Evolutionary conservation across 306 rosid species (phyloP), one percentile per base, ranked within the genome.

Genomic region (Casuarina cunninghamiana): DNA sequence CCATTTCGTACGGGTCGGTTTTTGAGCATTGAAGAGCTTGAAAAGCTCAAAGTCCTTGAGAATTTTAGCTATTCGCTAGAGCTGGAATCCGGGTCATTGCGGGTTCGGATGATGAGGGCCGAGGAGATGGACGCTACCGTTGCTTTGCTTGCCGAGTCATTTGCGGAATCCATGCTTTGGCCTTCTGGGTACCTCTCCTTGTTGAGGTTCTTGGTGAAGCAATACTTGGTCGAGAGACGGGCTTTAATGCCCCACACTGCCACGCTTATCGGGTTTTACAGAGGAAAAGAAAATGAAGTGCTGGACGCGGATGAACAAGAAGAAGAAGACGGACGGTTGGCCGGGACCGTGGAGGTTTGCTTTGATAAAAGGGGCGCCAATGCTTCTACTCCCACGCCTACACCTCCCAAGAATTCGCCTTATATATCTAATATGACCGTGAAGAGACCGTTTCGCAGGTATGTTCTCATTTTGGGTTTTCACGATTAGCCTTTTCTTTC

Each of bases 261-360:
- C 11, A 95, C 93, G 4, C 90, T 95, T 65, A 76, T 95, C 44
- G 98, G 89, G 21, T 92, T 91, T 79, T 92, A 86, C 72, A 95
- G 75, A 74, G 83, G 70, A 57, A 75, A 32, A 21, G 75, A 53
- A 15, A 62, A 72, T 49, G 77, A 6, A 63, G 71, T n/a, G 4
- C 19, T 7, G 42, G 71, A 17, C 16, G 2, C 4, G 42, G 71
- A 17, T 15, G 2, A 35, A 10, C 80, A 15, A 12, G 84, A 65
- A 35, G 82, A 71, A 10, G 84, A 63, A 9, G 68, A 19, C 6
- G 75, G 82, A 53, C 55, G 73, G 17, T 81, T 95, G 71, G 98
- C 97, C 1, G 98, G 98, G 50, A 95, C 98, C 1, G 98, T 95
- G 72, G 98, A 95, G 80, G 88, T 95, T 84, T 83, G 85, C 77